A percentile compares a stretch with the other conserved stretches of the same genome.
Conservation (phyloP, 129 eudicot genomes). For the Centrapalus pauciflorus region DNA sequence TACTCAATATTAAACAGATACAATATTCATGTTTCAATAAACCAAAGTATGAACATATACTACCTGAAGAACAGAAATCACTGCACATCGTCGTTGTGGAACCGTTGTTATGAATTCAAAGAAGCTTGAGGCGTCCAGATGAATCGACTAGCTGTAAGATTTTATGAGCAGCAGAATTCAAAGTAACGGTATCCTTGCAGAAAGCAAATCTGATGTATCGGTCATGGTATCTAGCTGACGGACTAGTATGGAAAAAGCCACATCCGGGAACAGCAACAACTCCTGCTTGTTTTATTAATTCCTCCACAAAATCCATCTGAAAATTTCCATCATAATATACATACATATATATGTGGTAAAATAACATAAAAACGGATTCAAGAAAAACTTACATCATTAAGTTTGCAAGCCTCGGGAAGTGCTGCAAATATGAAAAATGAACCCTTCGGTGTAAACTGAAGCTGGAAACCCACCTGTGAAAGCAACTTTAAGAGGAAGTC, state of each 20-base stretch:
- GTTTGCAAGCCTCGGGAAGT: conserved; percentile 64
- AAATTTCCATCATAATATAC: background rate
- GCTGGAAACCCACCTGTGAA: conserved; percentile 58
- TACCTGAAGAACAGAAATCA: too few relatives aligned
- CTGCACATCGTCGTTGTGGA: too few relatives aligned
- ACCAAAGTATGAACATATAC: too few relatives aligned
- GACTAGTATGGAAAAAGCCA: conserved; percentile 63
- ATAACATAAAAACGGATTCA: background rate
- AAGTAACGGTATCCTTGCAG: conserved; percentile 68
- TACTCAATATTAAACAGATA: too few relatives aligned
- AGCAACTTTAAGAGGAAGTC: conserved; percentile 54
- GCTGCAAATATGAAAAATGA: conserved; percentile 74
- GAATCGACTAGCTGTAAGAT: conserved; percentile 43
- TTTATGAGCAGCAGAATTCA: conserved; percentile 61
- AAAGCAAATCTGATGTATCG: conserved; percentile 75
- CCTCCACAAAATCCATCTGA: conserved; percentile 85
- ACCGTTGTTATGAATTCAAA: conserved; percentile 19
- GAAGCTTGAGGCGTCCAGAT: conserved; percentile 49
- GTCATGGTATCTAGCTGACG: conserved; percentile 18
- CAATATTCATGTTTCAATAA: too few relatives aligned
- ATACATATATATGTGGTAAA: background rate
- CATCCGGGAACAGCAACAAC: conserved; percentile 99
- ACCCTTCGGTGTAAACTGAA: conserved; percentile 63
- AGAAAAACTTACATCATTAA: conserved; percentile 59
- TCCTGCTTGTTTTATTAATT: conserved; percentile 81